Conservation (phyloP, 2,329 filamentous ascomycete species). For the Scedosporium apiospermum region DNA sequence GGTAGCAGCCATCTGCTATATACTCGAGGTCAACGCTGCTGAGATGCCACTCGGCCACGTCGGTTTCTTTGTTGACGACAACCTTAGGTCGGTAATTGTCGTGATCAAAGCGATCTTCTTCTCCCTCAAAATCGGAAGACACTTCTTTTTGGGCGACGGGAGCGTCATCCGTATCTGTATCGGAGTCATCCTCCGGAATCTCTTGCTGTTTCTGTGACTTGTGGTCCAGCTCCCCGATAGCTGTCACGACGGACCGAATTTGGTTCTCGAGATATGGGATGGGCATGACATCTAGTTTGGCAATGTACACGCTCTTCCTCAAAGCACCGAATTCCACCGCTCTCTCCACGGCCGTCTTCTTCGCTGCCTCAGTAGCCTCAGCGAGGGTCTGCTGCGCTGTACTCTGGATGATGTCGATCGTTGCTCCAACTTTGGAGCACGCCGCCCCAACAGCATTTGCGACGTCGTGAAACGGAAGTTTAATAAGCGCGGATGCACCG, state of each 20-base stretch:
- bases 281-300: background rate
- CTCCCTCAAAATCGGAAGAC: background rate
- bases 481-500: constrained; percentile 46
- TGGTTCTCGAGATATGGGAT: background rate
- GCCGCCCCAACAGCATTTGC: constrained; percentile 59
- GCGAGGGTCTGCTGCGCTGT: constrained; percentile 3
- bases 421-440: constrained; percentile 30
- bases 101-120: background rate
- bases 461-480: constrained; percentile 46
- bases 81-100: constrained; percentile 39
- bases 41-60: constrained; percentile 44
- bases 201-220: background rate
- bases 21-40: constrained; percentile 48
- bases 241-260: background rate
- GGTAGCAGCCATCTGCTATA: constrained; percentile 49
- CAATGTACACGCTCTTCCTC: background rate
- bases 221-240: background rate
- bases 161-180: too few species aligned
- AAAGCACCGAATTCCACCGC: background rate
- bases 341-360: background rate
- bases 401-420: background rate
- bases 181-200: too few species aligned
- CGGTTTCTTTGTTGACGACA: background rate
- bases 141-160: background rate
- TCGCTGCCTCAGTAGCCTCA: background rate